phyloP scores from a whole-genome alignment of 2,329 filamentous ascomycete genomes.

The Beauveria scarabaeidicola region DNA sequence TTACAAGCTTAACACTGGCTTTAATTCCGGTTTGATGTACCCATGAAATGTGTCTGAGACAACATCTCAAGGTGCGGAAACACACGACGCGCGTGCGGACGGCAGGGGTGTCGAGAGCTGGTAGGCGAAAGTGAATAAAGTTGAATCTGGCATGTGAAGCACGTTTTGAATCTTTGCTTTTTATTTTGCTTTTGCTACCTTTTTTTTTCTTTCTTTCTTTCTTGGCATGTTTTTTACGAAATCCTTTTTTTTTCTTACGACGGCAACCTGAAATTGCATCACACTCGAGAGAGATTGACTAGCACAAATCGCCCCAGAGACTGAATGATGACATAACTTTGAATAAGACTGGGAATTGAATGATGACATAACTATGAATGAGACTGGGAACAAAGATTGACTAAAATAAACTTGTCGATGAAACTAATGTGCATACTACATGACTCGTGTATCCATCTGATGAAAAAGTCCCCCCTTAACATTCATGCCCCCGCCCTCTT shows the following conservation, averaged over 20 bases:
- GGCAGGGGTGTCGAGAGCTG: neutral
- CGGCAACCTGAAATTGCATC: too few species aligned
- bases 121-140: neutral
- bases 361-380: neutral
- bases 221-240: neutral
- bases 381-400: neutral
- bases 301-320: neutral
- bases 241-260: too few species aligned
- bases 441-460: neutral
- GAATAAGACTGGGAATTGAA: neutral
- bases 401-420: neutral
- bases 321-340: neutral
- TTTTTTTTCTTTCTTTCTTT: neutral
- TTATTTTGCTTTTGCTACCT: neutral
- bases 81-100: neutral
- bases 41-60: neutral
- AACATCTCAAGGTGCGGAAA: neutral
- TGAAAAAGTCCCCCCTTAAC: neutral
- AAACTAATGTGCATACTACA: neutral
- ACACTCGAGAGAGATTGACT: neutral
- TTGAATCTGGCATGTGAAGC: neutral
- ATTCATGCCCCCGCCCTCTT: neutral
- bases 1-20: constrained; percentile 3
- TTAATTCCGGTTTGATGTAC: too few species aligned
- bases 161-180: neutral